A percentile compares a stretch with the other conserved stretches of the same genome.
These are phyloP conservation scores for Paramyrothecium roridum DNA, from an alignment of 2,329 filamentous ascomycete genomes.

Conservation along the genomic window DNA sequence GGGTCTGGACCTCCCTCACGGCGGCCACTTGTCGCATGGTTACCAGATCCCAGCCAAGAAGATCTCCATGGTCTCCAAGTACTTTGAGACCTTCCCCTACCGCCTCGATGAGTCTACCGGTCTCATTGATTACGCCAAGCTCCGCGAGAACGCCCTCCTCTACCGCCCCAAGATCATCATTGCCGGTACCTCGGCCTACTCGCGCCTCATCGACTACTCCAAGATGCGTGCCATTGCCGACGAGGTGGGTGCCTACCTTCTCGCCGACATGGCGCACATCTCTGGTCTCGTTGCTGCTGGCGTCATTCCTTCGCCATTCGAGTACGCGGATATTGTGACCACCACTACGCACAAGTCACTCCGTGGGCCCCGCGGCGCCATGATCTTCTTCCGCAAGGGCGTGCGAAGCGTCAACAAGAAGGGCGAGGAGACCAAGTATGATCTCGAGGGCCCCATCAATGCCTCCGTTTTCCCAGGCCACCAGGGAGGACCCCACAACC, in stretches of 20 bases:
- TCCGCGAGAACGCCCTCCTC: constrained; percentile 79
- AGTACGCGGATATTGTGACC: constrained; percentile 85
- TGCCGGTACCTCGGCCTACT: constrained; percentile 90
- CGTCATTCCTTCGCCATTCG: constrained; percentile 84
- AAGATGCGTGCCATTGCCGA: constrained; percentile 83
- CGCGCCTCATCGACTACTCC: constrained; percentile 87
- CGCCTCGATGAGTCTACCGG: constrained; percentile 83
- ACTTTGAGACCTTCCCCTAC: constrained; percentile 96
- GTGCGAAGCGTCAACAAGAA: constrained; percentile 80
- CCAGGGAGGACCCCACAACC: constrained; percentile 95
- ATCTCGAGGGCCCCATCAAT: constrained; percentile 90
- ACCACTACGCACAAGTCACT: constrained; percentile 98
- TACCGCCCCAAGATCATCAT: constrained; percentile 94
- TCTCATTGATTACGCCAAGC: constrained; percentile 85
- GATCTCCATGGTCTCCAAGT: constrained; percentile 94
- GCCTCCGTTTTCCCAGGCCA: constrained; percentile 94
- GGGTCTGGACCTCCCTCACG: constrained; percentile 92
- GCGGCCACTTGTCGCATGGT: constrained; percentile 89
- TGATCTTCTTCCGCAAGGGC: constrained; percentile 97
- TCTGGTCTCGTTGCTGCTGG: constrained; percentile 87
- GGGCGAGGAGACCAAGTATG: constrained; percentile 71
- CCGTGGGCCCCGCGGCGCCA: constrained; percentile 86
- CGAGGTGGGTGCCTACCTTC: constrained; percentile 83
- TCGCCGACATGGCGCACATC: constrained; percentile 95
- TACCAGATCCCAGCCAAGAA: constrained; percentile 90